Conservation (phyloP, 257 asterid genomes). For the Primulina eburnea region DNA sequence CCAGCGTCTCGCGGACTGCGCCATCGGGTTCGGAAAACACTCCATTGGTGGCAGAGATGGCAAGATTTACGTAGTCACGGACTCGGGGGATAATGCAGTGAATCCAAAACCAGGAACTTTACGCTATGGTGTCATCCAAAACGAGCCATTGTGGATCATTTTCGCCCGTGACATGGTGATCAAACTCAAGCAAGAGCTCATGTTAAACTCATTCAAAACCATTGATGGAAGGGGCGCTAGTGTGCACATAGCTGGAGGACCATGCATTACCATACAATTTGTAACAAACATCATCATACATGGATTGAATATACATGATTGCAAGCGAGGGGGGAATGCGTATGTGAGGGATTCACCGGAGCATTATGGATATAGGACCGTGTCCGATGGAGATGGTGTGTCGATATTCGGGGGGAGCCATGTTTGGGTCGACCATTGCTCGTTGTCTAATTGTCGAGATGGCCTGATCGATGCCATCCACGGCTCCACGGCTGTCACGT, state of each 20-base stretch:
- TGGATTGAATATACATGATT: slow-evolving; percentile 77
- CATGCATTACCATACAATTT: slow-evolving; percentile 70
- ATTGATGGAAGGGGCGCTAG: slow-evolving; percentile 81
- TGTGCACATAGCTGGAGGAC: slow-evolving; percentile 83
- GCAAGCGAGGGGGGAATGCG: slow-evolving; percentile 80
- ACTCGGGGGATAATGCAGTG: slow-evolving; percentile 62
- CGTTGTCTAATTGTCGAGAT: slow-evolving; percentile 68
- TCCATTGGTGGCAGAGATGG: slow-evolving; percentile 86
- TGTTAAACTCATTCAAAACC: slow-evolving; percentile 83
- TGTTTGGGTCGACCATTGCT: slow-evolving; percentile 86
- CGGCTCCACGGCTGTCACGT: slow-evolving; percentile 78
- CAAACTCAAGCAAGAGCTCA: slow-evolving; percentile 68
- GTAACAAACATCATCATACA: slow-evolving; percentile 78
- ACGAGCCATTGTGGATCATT: slow-evolving; percentile 78
- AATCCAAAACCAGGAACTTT: slow-evolving; percentile 74
- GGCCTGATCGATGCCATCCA: slow-evolving; percentile 82
- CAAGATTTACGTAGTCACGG: slow-evolving; percentile 61
- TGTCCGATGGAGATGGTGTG: slow-evolving; percentile 80
- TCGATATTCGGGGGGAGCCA: slow-evolving; percentile 82
- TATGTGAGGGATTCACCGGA: slow-evolving; percentile 80
- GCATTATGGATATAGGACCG: slow-evolving; percentile 71
- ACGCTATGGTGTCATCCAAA: slow-evolving; percentile 66
- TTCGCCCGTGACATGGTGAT: slow-evolving; percentile 72
- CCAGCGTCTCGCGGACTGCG: slow-evolving; percentile 68
- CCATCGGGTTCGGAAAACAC: slow-evolving; percentile 82